Evolutionary conservation across 2,329 filamentous ascomycete species (phyloP), one percentile per base, ranked within the genome.

Genomic region (Cladophialophora exuberans): DNA sequence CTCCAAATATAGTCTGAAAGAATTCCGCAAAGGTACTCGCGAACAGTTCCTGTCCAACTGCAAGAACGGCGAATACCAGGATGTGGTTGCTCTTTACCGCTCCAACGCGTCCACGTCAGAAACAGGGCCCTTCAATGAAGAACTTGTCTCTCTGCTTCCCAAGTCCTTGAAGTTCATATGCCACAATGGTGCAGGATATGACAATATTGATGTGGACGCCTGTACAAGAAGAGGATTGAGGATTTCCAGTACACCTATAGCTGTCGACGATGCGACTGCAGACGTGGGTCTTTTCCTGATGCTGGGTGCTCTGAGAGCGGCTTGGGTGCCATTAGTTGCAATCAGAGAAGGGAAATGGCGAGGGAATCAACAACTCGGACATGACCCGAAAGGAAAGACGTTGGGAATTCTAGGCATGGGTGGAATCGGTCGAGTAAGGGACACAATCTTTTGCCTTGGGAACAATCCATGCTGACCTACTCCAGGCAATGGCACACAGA

Each of bases 181-280:
- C 58, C 79, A 81, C 62, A 79, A 80, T 57, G 79, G 82, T 13
- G 82, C 82, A 1, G 82, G 82, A 3, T 85, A 85, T 67, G 82
- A 84, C 65, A 83, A 83, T 62, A 78, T 85, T 43, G 81, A 84
- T 54, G 72, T 83, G 11, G 67, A 72, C 1, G 78, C 76, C 18
- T 83, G 80, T 66, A 79, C 78, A 22, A 66, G 74, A 59, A 73
- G 63, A 62, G 67, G 67, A 56, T 72, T 77, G 47, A 60, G 66
- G 3, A 70, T 78, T 3, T 77, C 75, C 3, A 77, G 71, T 57
- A 77, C 75, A 0, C 75, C 75, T 1, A 70, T 74, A 22, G 75
- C 74, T 1, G 75, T 77, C 9, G 75, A 77, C 55, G 65, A 76
- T 63, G 75, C 75, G 7, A 78, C 75, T 9, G 75, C 75, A 20